Conservation (phyloP, 805 yeast genomes). For the Blastobotrys americana region DNA sequence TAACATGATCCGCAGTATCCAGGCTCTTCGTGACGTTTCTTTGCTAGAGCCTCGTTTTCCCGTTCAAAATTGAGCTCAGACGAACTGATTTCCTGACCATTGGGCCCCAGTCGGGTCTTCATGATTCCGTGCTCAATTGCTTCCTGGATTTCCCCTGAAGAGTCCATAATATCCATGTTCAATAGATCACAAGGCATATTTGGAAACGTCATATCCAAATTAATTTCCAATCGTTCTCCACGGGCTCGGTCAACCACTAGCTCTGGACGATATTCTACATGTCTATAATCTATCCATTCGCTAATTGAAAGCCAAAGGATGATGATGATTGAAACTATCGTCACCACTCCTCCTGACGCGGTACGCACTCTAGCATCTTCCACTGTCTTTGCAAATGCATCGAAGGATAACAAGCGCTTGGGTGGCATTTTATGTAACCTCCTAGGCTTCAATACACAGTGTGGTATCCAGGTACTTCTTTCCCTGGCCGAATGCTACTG, state of each 20-base stretch:
- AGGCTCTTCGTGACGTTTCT: conserved; percentile 27
- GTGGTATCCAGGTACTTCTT: too few species aligned
- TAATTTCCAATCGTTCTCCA: conserved; percentile 66
- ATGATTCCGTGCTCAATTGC: conserved; percentile 68
- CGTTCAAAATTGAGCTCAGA: conserved; percentile 33
- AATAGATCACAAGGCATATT: conserved; percentile 74
- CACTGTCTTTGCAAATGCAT: conserved; percentile 89
- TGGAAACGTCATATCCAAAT: conserved; percentile 77
- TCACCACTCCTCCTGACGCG: conserved; percentile 82
- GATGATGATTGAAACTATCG: conserved; percentile 58
- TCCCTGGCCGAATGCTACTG: too few species aligned
- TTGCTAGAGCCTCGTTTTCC: conserved; percentile 25
- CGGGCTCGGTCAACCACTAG: conserved; percentile 70
- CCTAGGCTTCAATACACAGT: too few species aligned
- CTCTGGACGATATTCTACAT: conserved; percentile 67
- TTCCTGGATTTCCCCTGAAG: conserved; percentile 74
- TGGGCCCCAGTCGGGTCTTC: conserved; percentile 52
- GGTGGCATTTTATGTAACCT: conserved; percentile 11
- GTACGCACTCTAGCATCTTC: conserved; percentile 90
- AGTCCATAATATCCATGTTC: conserved; percentile 81
- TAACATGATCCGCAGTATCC: conserved; percentile 85
- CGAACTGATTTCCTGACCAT: conserved; percentile 43
- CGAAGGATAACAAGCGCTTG: conserved; percentile 48
- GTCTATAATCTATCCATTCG: conserved; percentile 71
- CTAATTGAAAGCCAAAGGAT: conserved; percentile 56